Evolutionary conservation across 148 eudicot genomes (phyloP).

Genomic region (Chenopodium album): DNA sequence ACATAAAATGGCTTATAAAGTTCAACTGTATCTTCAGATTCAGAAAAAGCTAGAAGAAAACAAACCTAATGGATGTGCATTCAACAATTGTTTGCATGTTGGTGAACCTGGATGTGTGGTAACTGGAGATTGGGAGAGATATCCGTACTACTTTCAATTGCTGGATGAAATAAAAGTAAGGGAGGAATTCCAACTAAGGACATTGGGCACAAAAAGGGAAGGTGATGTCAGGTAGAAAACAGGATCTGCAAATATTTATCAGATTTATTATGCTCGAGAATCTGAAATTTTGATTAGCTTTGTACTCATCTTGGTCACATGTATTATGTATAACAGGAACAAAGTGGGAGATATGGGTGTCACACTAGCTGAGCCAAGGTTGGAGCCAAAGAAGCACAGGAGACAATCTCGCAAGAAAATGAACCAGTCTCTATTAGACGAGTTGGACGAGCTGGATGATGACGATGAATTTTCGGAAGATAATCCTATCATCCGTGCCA

Average conservation of each 20-base stretch:
- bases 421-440: constrained; percentile 67
- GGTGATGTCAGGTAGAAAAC: constrained; percentile 68
- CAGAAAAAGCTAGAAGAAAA: constrained; percentile 49
- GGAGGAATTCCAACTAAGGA: constrained; percentile 86
- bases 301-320: background rate
- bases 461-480: constrained; percentile 44
- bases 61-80: constrained; percentile 59
- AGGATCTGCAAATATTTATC: background rate
- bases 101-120: constrained; percentile 87
- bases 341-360: constrained; percentile 74
- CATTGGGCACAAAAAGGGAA: constrained; percentile 90
- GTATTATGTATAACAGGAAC: constrained; percentile 36
- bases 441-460: constrained; percentile 64
- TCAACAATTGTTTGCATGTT: constrained; percentile 80
- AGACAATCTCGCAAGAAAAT: constrained; percentile 71
- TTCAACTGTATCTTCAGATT: constrained; percentile 43
- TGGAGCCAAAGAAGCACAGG: constrained; percentile 79
- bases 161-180: constrained; percentile 86
- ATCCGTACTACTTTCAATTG: constrained; percentile 78
- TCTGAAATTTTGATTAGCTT: background rate
- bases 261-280: background rate
- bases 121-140: constrained; percentile 80
- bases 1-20: background rate
- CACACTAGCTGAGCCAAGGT: constrained; percentile 67
- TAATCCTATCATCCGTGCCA: constrained; percentile 50